Conservation (phyloP, 2,329 filamentous ascomycete genomes). For the Chaetothyriales sp. region DNA sequence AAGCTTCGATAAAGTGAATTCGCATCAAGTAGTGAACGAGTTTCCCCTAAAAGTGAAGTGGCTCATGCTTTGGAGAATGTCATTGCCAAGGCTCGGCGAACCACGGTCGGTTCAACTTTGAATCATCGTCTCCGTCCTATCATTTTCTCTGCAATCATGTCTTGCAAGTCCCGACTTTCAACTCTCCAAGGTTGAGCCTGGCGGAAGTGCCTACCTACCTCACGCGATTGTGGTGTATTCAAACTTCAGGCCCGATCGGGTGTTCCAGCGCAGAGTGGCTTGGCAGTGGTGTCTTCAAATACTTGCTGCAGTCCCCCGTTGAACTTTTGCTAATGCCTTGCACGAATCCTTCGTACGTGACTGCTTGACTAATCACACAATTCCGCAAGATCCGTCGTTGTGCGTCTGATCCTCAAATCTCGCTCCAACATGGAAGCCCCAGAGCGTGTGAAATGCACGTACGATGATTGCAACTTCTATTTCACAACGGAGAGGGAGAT, state of each 20-base stretch:
- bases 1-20: no score
- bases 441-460: slow-evolving; percentile 29
- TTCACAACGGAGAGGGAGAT: slow-evolving; percentile 36
- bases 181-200: slow-evolving; percentile 4
- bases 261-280: not conserved
- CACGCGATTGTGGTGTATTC: not conserved
- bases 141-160: not conserved
- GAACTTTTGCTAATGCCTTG: not conserved
- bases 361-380: not conserved
- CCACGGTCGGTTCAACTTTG: no score
- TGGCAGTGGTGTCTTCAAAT: not conserved
- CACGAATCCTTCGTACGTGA: not conserved
- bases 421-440: not conserved
- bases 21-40: no score
- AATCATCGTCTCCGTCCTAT: not conserved
- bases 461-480: slow-evolving; percentile 29
- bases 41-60: no score
- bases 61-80: no score
- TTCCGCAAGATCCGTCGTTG: not conserved
- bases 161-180: not conserved
- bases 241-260: not conserved
- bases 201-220: not conserved
- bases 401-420: not conserved
- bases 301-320: not conserved
- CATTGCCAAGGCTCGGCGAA: no score